Conservation (phyloP, 2,329 filamentous ascomycete species). For the Phaeosphaeriaceae sp. region DNA sequence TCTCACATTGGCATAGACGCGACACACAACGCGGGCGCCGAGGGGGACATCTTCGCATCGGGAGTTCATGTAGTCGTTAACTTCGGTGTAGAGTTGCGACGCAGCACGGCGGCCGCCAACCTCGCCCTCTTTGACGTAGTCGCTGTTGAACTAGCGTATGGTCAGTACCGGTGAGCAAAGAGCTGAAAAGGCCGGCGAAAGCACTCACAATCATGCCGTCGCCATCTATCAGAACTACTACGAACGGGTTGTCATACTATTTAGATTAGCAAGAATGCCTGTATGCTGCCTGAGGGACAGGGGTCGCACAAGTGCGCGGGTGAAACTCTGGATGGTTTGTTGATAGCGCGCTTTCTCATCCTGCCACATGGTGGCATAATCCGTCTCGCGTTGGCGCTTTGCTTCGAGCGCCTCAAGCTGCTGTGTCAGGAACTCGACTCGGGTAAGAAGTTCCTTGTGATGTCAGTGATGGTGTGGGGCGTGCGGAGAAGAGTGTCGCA, state of each 20-base stretch:
- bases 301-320: conserved; percentile 35
- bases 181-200: background rate
- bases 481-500: conserved; percentile 14
- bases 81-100: conserved; percentile 53
- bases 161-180: conserved; percentile 11
- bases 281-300: background rate
- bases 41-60: conserved; percentile 48
- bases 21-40: conserved; percentile 58
- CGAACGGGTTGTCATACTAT: conserved; percentile 55
- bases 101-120: conserved; percentile 63
- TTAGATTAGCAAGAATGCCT: conserved; percentile 6
- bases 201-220: conserved; percentile 57
- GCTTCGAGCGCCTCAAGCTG: conserved; percentile 38
- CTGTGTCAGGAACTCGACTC: conserved; percentile 49
- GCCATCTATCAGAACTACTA: conserved; percentile 64
- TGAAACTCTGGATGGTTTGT: conserved; percentile 18
- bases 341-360: conserved; percentile 31
- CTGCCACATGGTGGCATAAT: conserved; percentile 27
- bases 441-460: conserved; percentile 48
- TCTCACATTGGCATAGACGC: conserved; percentile 63
- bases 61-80: conserved; percentile 54
- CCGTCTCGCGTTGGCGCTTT: conserved; percentile 33
- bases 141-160: conserved; percentile 55
- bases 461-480: conserved; percentile 7
- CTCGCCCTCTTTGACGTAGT: conserved; percentile 59